Conservation (phyloP, 2,329 filamentous ascomycete species). For the Botrytis galanthina region DNA sequence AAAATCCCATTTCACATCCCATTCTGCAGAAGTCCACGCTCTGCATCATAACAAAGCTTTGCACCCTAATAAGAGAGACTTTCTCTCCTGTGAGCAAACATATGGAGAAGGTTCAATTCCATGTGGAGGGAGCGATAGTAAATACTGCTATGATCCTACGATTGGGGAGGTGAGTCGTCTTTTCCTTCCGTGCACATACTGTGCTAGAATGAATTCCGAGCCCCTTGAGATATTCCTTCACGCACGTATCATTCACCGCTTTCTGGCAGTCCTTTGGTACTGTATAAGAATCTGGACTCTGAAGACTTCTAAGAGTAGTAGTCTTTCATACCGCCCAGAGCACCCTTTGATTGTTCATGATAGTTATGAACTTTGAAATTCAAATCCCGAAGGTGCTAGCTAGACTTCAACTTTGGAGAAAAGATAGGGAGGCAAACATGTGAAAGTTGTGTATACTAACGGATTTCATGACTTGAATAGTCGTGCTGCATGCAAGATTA, state of each 20-base stretch:
- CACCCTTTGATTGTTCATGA: not conserved
- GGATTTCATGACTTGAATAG: slow-evolving; percentile 5
- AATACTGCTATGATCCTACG: slow-evolving; percentile 30
- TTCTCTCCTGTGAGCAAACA: slow-evolving; percentile 25
- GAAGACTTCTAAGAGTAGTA: not conserved
- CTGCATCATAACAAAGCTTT: not conserved
- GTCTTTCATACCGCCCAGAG: not conserved
- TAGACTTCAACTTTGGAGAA: not conserved
- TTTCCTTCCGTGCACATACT: not conserved
- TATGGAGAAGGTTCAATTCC: slow-evolving; percentile 25
- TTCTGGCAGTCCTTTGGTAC: not conserved
- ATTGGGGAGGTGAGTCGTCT: slow-evolving; percentile 24
- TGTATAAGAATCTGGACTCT: not conserved
- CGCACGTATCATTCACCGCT: not conserved
- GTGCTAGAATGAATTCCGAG: not conserved
- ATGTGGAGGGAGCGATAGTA: slow-evolving; percentile 22
- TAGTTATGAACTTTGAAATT: not conserved
- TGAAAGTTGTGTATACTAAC: not conserved
- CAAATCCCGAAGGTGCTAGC: not conserved
- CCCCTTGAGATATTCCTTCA: not conserved
- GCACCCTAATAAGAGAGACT: slow-evolving; percentile 16
- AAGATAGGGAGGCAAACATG: no score
- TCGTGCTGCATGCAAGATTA: slow-evolving; percentile 27
- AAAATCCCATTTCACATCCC: not conserved
- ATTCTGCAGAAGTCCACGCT: not conserved